A percentile compares a stretch with the other conserved stretches of the same genome.
These are phyloP conservation scores for Passalora sequoiae DNA, from an alignment of 2,329 filamentous ascomycete species.

Conservation along the genomic window DNA sequence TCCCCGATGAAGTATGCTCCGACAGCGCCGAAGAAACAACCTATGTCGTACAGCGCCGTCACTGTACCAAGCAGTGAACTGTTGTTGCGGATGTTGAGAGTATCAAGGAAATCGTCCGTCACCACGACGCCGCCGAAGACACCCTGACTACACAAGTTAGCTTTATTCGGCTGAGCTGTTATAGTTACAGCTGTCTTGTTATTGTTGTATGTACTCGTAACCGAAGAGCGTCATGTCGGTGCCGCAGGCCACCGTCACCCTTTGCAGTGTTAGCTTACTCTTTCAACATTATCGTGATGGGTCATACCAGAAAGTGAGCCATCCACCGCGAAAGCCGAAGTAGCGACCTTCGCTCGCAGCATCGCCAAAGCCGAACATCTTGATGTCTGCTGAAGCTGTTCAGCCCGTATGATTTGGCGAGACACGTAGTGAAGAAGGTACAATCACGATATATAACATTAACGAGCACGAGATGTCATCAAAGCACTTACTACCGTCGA, in stretches of 20 bases:
- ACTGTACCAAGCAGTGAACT: constrained; percentile 38
- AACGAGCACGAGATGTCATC: neutral
- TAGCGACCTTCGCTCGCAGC: constrained; percentile 36
- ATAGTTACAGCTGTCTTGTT: too few species aligned
- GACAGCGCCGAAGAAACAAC: constrained; percentile 55
- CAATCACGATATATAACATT: constrained; percentile 2
- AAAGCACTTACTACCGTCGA: constrained; percentile 4
- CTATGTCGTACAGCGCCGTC: constrained; percentile 55
- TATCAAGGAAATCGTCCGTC: constrained; percentile 29
- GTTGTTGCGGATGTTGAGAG: constrained; percentile 19
- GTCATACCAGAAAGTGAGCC: constrained; percentile 51
- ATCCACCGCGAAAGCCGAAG: constrained; percentile 51
- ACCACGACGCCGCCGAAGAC: constrained; percentile 54
- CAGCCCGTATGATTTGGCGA: neutral
- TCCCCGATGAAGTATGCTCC: constrained; percentile 47
- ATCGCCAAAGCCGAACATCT: constrained; percentile 22
- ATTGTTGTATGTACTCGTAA: too few species aligned
- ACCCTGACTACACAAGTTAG: constrained; percentile 37
- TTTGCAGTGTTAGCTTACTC: neutral
- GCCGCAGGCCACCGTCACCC: constrained; percentile 20
- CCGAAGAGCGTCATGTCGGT: constrained; percentile 43
- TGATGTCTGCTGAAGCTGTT: neutral
- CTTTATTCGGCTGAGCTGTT: too few species aligned
- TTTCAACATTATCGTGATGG: constrained; percentile 8
- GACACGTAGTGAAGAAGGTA: neutral